phyloP scores from a whole-genome alignment of 1,139 yeast species.

The Wickerhamomyces sp. region DNA sequence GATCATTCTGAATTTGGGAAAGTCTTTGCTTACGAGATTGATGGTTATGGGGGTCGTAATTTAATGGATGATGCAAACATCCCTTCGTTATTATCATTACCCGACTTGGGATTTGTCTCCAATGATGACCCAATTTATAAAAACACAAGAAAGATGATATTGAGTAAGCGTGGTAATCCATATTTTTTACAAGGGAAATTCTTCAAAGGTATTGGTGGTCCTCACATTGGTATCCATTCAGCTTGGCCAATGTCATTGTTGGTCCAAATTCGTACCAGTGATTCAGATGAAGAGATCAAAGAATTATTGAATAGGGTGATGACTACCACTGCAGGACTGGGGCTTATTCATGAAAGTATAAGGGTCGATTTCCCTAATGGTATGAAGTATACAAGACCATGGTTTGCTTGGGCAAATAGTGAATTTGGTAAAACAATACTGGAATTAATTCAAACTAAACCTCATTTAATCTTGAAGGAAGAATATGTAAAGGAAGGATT shows the following conservation, averaged over 20 bases:
- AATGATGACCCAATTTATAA: conserved; percentile 56
- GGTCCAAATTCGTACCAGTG: conserved; percentile 67
- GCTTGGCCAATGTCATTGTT: conserved; percentile 93
- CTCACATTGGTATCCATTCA: conserved; percentile 73
- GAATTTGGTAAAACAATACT: conserved; percentile 84
- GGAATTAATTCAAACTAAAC: conserved; percentile 69
- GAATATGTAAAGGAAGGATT: conserved; percentile 27
- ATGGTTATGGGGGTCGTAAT: conserved; percentile 72
- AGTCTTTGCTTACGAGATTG: conserved; percentile 85
- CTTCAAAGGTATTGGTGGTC: conserved; percentile 85
- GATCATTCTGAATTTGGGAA: conserved; percentile 66
- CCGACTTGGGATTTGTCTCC: conserved; percentile 67
- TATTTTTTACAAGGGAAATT: conserved; percentile 58
- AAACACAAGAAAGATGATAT: conserved; percentile 74
- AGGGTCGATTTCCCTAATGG: conserved; percentile 55
- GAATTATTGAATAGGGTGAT: conserved; percentile 46
- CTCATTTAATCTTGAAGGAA: conserved; percentile 59
- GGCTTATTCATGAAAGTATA: conserved; percentile 81
- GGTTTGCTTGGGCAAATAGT: conserved; percentile 96
- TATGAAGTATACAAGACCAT: conserved; percentile 55
- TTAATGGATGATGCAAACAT: conserved; percentile 91
- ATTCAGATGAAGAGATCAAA: conserved; percentile 63
- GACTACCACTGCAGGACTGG: conserved; percentile 64
- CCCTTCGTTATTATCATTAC: conserved; percentile 76
- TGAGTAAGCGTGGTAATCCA: conserved; percentile 70